Percentiles rank a stretch among this genome's conserved stretches.
These are phyloP conservation scores for Echinosophora koreensis DNA, from an alignment of 306 rosid species.

Conservation along the genomic window DNA sequence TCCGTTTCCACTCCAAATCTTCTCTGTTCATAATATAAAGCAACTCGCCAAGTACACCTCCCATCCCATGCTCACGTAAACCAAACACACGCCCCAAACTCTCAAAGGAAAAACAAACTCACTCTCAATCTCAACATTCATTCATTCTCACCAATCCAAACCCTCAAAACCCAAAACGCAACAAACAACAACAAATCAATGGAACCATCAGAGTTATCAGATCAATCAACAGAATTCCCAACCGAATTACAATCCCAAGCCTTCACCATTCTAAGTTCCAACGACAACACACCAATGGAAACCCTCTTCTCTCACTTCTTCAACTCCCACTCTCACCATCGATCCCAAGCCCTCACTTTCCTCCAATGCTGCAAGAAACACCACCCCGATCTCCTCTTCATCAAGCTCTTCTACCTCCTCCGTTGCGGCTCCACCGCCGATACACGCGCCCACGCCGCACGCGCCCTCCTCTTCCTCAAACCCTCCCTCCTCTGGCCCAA, in stretches of 20 bases:
- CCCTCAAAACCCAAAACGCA: no score
- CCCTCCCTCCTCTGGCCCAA: conserved; percentile 46
- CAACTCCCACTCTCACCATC: conserved; percentile 10
- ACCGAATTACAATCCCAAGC: conserved; percentile 36
- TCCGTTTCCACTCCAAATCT: no score
- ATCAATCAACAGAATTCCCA: conserved; percentile 42
- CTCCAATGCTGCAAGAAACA: conserved; percentile 50
- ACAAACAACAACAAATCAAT: background rate
- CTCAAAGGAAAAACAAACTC: no score
- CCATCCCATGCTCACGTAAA: no score
- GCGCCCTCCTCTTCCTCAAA: conserved; percentile 31
- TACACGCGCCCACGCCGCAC: conserved; percentile 51
- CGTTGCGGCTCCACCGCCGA: background rate
- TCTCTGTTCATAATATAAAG: no score
- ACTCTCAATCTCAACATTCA: no score
- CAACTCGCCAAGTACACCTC: no score
- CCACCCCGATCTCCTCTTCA: conserved; percentile 52
- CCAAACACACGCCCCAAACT: no score
- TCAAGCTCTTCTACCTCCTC: conserved; percentile 51
- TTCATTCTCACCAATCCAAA: background rate
- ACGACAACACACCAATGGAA: conserved; percentile 49
- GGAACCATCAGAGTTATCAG: background rate
- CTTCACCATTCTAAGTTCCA: conserved; percentile 42
- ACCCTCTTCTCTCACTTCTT: conserved; percentile 37
- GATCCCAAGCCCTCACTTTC: conserved; percentile 40